Conservation (phyloP, 1,139 yeast genomes). For the Arxiozyma bovina region DNA sequence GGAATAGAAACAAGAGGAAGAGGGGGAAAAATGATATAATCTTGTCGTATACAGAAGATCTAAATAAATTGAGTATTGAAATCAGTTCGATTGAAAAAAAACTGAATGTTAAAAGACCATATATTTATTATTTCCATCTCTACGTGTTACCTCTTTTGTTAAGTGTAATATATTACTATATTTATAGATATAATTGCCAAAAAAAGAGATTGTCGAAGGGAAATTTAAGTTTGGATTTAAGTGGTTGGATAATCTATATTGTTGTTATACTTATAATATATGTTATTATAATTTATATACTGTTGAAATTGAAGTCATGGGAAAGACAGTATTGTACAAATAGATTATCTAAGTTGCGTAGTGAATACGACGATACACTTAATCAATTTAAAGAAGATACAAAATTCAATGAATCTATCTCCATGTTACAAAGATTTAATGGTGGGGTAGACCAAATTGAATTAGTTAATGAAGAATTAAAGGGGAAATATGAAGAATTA, state of each 20-base stretch:
- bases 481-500: slow-evolving; percentile 36
- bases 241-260: not conserved
- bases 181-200: too few species aligned
- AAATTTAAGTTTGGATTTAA: too few species aligned
- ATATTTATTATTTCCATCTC: not conserved
- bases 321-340: slow-evolving; percentile 17
- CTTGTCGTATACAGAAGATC: not conserved
- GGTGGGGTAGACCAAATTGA: slow-evolving; percentile 33
- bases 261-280: slow-evolving; percentile 6
- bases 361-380: slow-evolving; percentile 50
- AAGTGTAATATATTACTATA: not conserved
- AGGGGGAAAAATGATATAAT: not conserved
- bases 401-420: slow-evolving; percentile 68
- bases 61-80: slow-evolving; percentile 1
- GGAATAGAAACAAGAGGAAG: not conserved
- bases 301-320: slow-evolving; percentile 14
- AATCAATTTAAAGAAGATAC: slow-evolving; percentile 72
- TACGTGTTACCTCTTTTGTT: not conserved
- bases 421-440: slow-evolving; percentile 59
- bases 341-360: slow-evolving; percentile 36
- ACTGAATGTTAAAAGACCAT: not conserved
- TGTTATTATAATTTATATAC: not conserved
- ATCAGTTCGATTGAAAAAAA: not conserved
- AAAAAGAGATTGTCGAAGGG: not conserved
- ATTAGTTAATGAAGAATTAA: slow-evolving; percentile 35